phyloP scores from a whole-genome alignment of 306 rosid genomes.

The Cucurbita pepo region DNA sequence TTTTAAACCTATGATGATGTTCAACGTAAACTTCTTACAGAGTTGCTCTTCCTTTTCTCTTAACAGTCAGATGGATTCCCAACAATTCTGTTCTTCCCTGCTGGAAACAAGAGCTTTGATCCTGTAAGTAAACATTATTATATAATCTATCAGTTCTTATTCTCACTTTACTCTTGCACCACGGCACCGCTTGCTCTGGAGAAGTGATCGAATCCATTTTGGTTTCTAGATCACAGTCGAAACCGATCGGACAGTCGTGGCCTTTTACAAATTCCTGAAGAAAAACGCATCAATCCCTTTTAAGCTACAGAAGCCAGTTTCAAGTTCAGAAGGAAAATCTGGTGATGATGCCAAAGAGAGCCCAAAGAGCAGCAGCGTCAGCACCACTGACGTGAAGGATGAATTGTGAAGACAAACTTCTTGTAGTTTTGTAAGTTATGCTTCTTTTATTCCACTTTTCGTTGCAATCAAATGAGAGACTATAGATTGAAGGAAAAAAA shows the following conservation, averaged over 20 bases:
- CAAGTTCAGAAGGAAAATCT: constrained; percentile 27
- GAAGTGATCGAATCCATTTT: background rate
- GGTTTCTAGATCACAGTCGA: constrained; percentile 64
- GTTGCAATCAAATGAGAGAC: background rate
- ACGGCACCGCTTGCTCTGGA: background rate
- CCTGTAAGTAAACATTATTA: constrained; percentile 26
- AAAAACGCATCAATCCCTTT: constrained; percentile 92
- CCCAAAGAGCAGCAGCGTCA: constrained; percentile 18
- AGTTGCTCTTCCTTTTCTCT: background rate
- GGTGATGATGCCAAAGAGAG: constrained; percentile 35
- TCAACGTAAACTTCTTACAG: background rate
- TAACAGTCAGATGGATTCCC: constrained; percentile 48
- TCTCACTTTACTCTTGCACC: background rate
- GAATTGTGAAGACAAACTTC: constrained; percentile 36
- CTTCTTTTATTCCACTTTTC: background rate
- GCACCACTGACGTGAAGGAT: constrained; percentile 39
- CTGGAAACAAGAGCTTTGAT: constrained; percentile 58
- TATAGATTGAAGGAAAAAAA: background rate
- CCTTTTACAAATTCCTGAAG: constrained; percentile 85
- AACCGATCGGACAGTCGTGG: constrained; percentile 80
- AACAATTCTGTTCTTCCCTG: constrained; percentile 48
- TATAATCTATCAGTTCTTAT: background rate
- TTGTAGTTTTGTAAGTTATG: constrained; percentile 6
- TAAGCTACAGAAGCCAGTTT: constrained; percentile 77
- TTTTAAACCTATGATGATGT: background rate